These are phyloP conservation scores for Phytophthora cactorum DNA, from an alignment of 352 stramenopile species.

Conservation along the genomic window DNA sequence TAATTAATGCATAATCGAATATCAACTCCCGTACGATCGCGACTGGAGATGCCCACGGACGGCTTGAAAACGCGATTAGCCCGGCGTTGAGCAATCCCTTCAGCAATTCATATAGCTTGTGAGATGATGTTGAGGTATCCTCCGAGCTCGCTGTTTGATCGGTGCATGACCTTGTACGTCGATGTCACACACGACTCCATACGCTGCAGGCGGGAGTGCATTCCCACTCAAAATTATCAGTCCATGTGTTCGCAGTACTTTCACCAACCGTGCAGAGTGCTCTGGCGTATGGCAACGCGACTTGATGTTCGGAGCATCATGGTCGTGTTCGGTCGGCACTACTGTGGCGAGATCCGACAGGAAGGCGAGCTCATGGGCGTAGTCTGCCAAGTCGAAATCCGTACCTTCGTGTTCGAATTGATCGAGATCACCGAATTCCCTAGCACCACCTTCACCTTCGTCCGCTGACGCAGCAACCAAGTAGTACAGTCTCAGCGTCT, in stretches of 20 bases:
- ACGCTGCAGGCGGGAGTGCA: not conserved
- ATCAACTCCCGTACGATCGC: not conserved
- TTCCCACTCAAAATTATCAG: not conserved
- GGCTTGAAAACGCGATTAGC: not conserved
- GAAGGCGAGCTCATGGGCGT: not conserved
- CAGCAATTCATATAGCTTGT: not conserved
- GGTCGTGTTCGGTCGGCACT: not conserved
- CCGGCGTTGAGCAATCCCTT: not conserved
- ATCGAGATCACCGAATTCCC: not conserved
- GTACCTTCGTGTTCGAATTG: not conserved
- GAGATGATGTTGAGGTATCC: not conserved
- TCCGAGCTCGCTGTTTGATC: not conserved
- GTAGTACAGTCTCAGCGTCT: no score
- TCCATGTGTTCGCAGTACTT: not conserved
- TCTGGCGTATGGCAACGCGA: not conserved
- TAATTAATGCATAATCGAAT: conserved; percentile 4
- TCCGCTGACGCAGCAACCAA: no score
- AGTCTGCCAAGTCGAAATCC: not conserved
- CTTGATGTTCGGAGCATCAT: not conserved
- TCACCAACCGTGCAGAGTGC: not conserved
- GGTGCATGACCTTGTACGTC: not conserved
- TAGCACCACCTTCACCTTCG: not conserved
- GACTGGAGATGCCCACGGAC: not conserved
- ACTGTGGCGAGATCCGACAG: not conserved
- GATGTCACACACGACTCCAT: not conserved